These are phyloP conservation scores for Candida saitoana DNA, from an alignment of 805 yeast genomes.

Conservation along the genomic window DNA sequence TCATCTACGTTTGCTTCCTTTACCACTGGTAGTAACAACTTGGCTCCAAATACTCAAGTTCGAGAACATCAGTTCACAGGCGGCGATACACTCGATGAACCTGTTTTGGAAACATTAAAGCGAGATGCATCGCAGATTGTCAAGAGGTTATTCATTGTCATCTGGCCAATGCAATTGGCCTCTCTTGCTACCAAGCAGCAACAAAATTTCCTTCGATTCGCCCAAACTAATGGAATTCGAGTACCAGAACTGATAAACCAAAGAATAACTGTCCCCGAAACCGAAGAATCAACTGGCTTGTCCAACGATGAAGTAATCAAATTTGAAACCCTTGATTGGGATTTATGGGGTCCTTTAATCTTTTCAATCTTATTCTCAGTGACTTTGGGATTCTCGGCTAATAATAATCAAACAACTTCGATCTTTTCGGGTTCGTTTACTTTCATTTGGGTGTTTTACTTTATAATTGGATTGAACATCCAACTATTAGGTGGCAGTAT, in stretches of 20 bases:
- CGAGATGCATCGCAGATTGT: conserved; percentile 36
- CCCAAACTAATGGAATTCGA: conserved; percentile 31
- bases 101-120: conserved; percentile 52
- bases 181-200: conserved; percentile 34
- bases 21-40: conserved; percentile 13
- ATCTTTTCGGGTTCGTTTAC: conserved; percentile 65
- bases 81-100: conserved; percentile 71
- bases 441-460: conserved; percentile 59
- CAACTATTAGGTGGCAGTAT: conserved; percentile 60
- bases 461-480: conserved; percentile 59
- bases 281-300: conserved; percentile 29
- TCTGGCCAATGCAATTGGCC: conserved; percentile 42
- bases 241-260: conserved; percentile 30
- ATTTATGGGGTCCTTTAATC: conserved; percentile 68
- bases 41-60: conserved; percentile 21
- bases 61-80: conserved; percentile 56
- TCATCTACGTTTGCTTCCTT: conserved; percentile 34
- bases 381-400: conserved; percentile 46
- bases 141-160: conserved; percentile 33
- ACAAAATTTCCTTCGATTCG: conserved; percentile 29
- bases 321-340: conserved; percentile 47
- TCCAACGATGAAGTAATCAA: conserved; percentile 12
- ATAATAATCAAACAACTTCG: conserved; percentile 41
- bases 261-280: conserved; percentile 18
- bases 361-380: conserved; percentile 56